Conservation (phyloP, 805 yeast genomes). For the Hanseniaspora lindneri region DNA sequence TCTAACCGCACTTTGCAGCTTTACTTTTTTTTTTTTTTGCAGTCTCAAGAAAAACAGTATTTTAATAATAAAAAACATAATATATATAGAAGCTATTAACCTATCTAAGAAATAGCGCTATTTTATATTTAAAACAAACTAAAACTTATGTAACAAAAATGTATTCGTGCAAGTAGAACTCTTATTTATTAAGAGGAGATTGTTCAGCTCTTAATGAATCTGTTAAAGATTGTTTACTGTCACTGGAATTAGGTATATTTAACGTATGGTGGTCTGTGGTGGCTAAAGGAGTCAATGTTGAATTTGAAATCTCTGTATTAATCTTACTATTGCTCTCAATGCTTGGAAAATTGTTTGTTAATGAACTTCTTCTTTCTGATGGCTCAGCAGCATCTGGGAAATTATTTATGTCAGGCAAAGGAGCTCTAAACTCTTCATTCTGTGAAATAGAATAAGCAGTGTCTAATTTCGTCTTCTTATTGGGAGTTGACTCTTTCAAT, state of each 20-base stretch:
- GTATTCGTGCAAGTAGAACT: too few relatives aligned
- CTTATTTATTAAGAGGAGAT: background rate
- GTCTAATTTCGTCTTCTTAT: constrained; percentile 30
- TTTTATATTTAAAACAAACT: too few relatives aligned
- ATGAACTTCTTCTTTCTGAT: constrained; percentile 3
- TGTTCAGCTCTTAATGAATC: constrained; percentile 15
- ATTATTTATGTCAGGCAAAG: constrained; percentile 2
- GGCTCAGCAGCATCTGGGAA: background rate
- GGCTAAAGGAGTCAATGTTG: constrained; percentile 4
- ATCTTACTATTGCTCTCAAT: constrained; percentile 5
- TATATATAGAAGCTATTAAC: too few relatives aligned
- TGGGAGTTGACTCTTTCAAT: constrained; percentile 18
- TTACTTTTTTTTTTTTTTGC: too few relatives aligned
- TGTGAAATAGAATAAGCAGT: constrained; percentile 2
- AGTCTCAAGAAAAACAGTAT: too few relatives aligned
- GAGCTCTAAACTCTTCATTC: constrained; percentile 19
- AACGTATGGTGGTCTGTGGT: constrained; percentile 11
- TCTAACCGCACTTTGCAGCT: too few relatives aligned
- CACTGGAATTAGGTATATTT: constrained; percentile 5
- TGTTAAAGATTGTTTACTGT: constrained; percentile 13
- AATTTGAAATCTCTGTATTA: constrained; percentile 7
- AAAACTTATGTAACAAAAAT: too few relatives aligned
- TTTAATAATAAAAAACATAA: too few relatives aligned
- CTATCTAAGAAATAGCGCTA: too few relatives aligned
- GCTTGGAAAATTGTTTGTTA: constrained; percentile 2